phyloP scores from a whole-genome alignment of 805 yeast species.

The Pichia exigua region DNA sequence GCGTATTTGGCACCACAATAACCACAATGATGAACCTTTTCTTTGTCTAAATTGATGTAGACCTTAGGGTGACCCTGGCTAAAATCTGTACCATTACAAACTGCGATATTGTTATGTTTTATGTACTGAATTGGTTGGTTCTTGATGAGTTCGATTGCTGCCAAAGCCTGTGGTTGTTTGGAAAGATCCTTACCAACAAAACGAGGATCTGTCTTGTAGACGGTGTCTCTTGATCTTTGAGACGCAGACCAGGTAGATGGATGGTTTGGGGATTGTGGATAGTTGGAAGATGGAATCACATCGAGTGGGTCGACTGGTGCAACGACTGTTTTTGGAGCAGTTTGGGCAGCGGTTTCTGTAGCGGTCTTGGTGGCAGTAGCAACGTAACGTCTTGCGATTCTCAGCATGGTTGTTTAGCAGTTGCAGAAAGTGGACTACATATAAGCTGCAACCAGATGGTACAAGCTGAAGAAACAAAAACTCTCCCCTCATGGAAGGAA shows the following conservation, averaged over 20 bases:
- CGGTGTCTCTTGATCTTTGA: constrained; percentile 54
- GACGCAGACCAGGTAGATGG: constrained; percentile 60
- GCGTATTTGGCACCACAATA: constrained; percentile 73
- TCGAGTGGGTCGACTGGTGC: constrained; percentile 12
- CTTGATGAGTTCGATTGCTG: constrained; percentile 78
- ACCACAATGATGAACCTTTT: constrained; percentile 65
- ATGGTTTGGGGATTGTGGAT: constrained; percentile 69
- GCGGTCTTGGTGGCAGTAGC: constrained; percentile 13
- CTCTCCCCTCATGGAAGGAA: neutral
- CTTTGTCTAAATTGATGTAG: constrained; percentile 71
- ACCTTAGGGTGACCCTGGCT: constrained; percentile 82
- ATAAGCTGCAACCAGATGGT: neutral
- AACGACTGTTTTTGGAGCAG: constrained; percentile 8
- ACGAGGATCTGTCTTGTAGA: constrained; percentile 48
- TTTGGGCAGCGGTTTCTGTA: constrained; percentile 9
- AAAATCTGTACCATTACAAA: constrained; percentile 75
- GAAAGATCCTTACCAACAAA: constrained; percentile 64
- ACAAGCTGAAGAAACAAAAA: neutral
- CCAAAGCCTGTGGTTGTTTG: constrained; percentile 69
- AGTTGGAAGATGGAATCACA: constrained; percentile 13
- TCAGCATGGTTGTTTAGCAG: neutral
- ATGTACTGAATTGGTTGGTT: constrained; percentile 63
- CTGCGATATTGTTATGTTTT: constrained; percentile 49
- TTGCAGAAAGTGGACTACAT: neutral
- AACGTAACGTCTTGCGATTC: constrained; percentile 8